These are phyloP conservation scores for Sutorius eximius DNA, from an alignment of 1,284 basidiomycete species.

Conservation along the genomic window DNA sequence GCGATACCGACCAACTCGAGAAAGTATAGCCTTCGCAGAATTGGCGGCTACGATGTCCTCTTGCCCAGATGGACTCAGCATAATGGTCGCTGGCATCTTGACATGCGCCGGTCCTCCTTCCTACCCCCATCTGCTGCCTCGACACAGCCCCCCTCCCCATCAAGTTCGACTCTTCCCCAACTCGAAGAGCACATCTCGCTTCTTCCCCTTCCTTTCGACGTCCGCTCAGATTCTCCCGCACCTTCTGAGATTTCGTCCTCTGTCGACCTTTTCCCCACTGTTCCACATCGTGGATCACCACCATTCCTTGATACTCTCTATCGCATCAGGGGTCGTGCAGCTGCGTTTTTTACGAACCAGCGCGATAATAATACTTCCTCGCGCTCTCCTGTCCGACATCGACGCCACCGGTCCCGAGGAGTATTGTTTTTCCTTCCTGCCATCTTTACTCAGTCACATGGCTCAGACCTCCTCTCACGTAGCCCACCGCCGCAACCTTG, in stretches of 20 bases:
- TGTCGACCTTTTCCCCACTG: conserved; percentile 39
- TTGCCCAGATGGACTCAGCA: conserved; percentile 69
- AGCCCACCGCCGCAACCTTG: conserved; percentile 35
- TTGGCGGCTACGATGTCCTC: conserved; percentile 73
- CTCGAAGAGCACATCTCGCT: conserved; percentile 58
- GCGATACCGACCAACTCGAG: conserved; percentile 56
- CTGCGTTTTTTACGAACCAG: conserved; percentile 44
- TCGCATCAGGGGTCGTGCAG: conserved; percentile 55
- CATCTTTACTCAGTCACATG: conserved; percentile 60
- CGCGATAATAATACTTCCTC: conserved; percentile 38
- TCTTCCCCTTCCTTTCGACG: conserved; percentile 62
- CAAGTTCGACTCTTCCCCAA: conserved; percentile 42
- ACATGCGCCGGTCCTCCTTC: conserved; percentile 60
- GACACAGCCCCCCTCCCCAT: conserved; percentile 51
- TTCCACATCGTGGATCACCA: conserved; percentile 38
- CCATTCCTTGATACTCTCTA: conserved; percentile 52
- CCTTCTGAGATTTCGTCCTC: conserved; percentile 48
- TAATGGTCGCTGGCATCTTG: conserved; percentile 69
- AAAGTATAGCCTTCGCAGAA: conserved; percentile 56
- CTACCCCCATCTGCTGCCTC: conserved; percentile 49
- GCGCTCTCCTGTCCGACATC: conserved; percentile 45
- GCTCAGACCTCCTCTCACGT: conserved; percentile 44
- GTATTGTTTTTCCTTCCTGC: conserved; percentile 81
- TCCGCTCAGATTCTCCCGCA: conserved; percentile 55
- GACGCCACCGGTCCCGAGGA: conserved; percentile 54